A percentile compares a stretch with the other conserved stretches of the same genome.
phyloP scores from a whole-genome alignment of 345 rosid genomes.

The Trapa incisa region DNA sequence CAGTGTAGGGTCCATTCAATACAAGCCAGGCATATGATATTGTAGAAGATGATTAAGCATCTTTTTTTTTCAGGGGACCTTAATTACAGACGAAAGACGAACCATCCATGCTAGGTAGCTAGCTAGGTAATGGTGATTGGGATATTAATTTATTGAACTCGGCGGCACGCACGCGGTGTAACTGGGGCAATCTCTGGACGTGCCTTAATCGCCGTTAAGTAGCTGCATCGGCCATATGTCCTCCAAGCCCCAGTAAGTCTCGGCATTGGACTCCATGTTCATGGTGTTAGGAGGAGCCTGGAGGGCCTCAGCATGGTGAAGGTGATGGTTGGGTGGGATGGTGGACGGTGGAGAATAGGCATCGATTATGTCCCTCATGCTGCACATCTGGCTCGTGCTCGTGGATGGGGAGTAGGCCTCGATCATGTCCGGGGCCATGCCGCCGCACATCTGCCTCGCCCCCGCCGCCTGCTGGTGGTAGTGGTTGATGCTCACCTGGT shows the following conservation, averaged over 20 bases:
- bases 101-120: background rate
- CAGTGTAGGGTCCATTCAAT: no score
- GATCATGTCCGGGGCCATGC: no score
- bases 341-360: no score
- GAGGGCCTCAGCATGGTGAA: background rate
- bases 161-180: background rate
- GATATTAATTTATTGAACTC: background rate
- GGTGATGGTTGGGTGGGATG: constrained; percentile 23
- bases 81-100: background rate
- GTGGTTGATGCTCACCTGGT: constrained; percentile 22
- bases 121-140: background rate
- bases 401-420: no score
- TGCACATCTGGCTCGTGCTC: constrained; percentile 4
- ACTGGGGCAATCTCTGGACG: no score
- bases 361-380: no score
- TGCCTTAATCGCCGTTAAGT: constrained; percentile 26
- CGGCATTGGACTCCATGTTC: constrained; percentile 28
- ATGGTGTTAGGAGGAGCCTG: constrained; percentile 6
- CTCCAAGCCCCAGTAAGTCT: constrained; percentile 70
- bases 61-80: background rate
- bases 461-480: background rate
- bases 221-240: constrained; percentile 74
- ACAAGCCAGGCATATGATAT: no score
- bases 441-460: constrained; percentile 1
- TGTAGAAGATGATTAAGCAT: background rate